These are phyloP conservation scores for Starmera dryadoides DNA, from an alignment of 805 yeast genomes.

Conservation along the genomic window DNA sequence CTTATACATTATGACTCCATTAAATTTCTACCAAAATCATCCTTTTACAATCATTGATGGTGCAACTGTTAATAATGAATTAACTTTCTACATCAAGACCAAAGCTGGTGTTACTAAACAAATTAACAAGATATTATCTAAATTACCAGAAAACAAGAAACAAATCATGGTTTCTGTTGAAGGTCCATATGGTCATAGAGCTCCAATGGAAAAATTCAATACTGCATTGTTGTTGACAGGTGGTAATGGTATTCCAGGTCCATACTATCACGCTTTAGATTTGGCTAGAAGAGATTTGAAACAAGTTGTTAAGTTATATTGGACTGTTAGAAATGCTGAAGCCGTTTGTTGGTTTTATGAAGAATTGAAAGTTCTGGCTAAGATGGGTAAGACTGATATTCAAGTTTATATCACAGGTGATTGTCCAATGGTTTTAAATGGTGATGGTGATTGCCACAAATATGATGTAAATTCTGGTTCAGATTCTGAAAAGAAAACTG, in stretches of 20 bases:
- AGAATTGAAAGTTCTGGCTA: slow-evolving; percentile 20
- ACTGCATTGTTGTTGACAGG: slow-evolving; percentile 36
- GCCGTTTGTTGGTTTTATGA: slow-evolving; percentile 41
- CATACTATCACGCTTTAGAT: slow-evolving; percentile 31
- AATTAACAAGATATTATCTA: slow-evolving; percentile 26
- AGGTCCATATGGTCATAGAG: slow-evolving; percentile 50
- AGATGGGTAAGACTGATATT: slow-evolving; percentile 19
- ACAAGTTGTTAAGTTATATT: slow-evolving; percentile 39
- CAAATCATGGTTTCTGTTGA: slow-evolving; percentile 34
- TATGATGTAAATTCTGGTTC: slow-evolving; percentile 14
- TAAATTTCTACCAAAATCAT: slow-evolving; percentile 62
- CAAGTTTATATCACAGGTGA: slow-evolving; percentile 32
- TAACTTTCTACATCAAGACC: slow-evolving; percentile 27
- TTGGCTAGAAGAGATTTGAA: slow-evolving; percentile 6
- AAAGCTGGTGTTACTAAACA: slow-evolving; percentile 39
- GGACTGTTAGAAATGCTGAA: slow-evolving; percentile 53
- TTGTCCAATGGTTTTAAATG: slow-evolving; percentile 1
- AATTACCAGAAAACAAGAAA: slow-evolving; percentile 21
- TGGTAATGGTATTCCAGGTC: slow-evolving; percentile 44
- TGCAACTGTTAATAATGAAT: slow-evolving; percentile 26
- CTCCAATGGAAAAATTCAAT: slow-evolving; percentile 29
- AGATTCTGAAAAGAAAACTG: slow-evolving; percentile 6
- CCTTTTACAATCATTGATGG: slow-evolving; percentile 58
- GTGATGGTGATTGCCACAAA: not conserved
- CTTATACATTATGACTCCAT: slow-evolving; percentile 46